Evolutionary conservation across 148 eudicot genomes (phyloP).

Genomic region (Silene conica): DNA sequence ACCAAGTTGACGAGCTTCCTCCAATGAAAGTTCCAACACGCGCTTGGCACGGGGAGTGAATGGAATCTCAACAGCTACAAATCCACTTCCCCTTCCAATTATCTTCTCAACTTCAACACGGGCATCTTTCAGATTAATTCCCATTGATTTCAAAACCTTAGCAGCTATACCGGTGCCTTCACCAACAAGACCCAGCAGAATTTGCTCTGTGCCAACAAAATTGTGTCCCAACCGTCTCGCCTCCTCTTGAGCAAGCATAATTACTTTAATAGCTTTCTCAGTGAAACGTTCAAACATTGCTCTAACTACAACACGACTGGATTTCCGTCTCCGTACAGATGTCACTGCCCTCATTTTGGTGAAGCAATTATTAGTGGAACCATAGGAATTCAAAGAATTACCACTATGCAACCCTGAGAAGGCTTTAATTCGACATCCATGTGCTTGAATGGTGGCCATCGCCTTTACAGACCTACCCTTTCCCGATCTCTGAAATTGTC

Average conservation of each 20-base stretch:
- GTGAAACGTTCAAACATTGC: slow-evolving; percentile 98
- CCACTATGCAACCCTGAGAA: slow-evolving; percentile 64
- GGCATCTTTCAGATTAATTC: slow-evolving; percentile 88
- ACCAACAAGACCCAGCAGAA: slow-evolving; percentile 87
- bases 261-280: slow-evolving; percentile 91
- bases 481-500: slow-evolving; percentile 43
- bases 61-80: slow-evolving; percentile 88
- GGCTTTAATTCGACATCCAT: slow-evolving; percentile 41
- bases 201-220: slow-evolving; percentile 94
- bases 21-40: slow-evolving; percentile 83
- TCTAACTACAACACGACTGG: slow-evolving; percentile 47
- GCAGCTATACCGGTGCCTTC: slow-evolving; percentile 99
- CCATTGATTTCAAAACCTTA: slow-evolving; percentile 94
- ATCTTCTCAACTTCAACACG: slow-evolving; percentile 97
- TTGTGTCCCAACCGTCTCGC: slow-evolving; percentile 89
- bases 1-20: slow-evolving; percentile 95
- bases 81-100: slow-evolving; percentile 92
- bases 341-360: slow-evolving; percentile 53
- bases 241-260: slow-evolving; percentile 98
- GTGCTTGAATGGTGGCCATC: slow-evolving; percentile 40
- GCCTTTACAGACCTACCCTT: slow-evolving; percentile 41
- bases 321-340: slow-evolving; percentile 42
- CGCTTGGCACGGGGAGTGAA: slow-evolving; percentile 96
- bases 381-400: slow-evolving; percentile 55
- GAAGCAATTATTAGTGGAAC: slow-evolving; percentile 40